Conservation (phyloP, 129 eudicot genomes). For the Calendula officinalis region DNA sequence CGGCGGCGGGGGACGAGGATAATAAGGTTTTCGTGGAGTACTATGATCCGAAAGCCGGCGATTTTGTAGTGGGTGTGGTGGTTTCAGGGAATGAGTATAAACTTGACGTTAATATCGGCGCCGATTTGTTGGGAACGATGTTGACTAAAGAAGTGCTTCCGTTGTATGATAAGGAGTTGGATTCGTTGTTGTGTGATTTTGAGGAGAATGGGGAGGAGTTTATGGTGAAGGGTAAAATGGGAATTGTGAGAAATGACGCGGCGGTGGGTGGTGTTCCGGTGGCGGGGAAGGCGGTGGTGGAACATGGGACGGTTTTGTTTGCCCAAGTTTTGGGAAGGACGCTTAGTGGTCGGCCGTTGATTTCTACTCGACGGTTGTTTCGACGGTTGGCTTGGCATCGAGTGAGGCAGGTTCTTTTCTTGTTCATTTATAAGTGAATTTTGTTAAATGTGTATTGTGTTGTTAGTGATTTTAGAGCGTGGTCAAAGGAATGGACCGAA, state of each 20-base stretch:
- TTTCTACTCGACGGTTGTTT: slow-evolving; percentile 63
- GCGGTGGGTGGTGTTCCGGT: slow-evolving; percentile 44
- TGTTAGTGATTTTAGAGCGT: too few species aligned
- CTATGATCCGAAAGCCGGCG: slow-evolving; percentile 88
- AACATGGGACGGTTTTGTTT: slow-evolving; percentile 85
- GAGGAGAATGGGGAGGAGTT: slow-evolving; percentile 60
- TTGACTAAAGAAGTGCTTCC: slow-evolving; percentile 93
- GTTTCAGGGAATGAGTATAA: slow-evolving; percentile 90
- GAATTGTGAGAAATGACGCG: slow-evolving; percentile 60
- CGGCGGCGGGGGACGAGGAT: slow-evolving; percentile 19
- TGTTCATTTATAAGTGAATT: slow-evolving; percentile 24
- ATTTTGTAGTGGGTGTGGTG: slow-evolving; percentile 91
- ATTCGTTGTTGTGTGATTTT: slow-evolving; percentile 65
- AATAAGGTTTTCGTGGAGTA: slow-evolving; percentile 71
- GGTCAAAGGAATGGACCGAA: too few species aligned
- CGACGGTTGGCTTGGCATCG: slow-evolving; percentile 93
- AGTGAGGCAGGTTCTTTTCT: slow-evolving; percentile 99
- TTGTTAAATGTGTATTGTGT: slow-evolving; percentile 19
- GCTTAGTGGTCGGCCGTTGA: slow-evolving; percentile 87
- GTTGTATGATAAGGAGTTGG: slow-evolving; percentile 76
- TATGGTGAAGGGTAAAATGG: slow-evolving; percentile 68
- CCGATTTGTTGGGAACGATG: slow-evolving; percentile 83
- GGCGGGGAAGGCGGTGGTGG: slow-evolving; percentile 80
- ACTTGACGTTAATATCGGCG: slow-evolving; percentile 92
- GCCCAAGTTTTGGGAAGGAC: slow-evolving; percentile 94